These are phyloP conservation scores for Ascochyta rabiei DNA, from an alignment of 2,329 filamentous ascomycete species.

Conservation along the genomic window DNA sequence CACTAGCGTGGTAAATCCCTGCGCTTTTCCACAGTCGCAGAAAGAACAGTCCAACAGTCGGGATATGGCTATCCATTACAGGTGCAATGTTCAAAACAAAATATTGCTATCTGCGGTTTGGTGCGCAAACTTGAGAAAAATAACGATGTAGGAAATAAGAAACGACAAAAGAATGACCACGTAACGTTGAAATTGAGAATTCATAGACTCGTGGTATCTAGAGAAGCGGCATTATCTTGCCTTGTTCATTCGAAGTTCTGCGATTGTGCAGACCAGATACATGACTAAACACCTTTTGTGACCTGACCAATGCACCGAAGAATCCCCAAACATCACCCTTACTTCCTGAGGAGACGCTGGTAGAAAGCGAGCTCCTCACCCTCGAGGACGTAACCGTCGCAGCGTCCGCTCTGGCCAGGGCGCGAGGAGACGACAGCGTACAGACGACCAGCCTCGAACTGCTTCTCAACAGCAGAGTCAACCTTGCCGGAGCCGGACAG, in stretches of 20 bases:
- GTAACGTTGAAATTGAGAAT: conserved; percentile 43
- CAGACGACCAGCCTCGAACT: conserved; percentile 99
- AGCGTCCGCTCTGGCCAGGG: conserved; percentile 95
- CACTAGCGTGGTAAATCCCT: conserved; percentile 11
- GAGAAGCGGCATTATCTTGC: conserved; percentile 46
- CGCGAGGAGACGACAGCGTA: conserved; percentile 91
- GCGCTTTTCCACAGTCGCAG: conserved; percentile 1
- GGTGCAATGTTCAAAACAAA: background rate
- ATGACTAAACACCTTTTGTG: conserved; percentile 51
- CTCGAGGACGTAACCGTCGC: conserved; percentile 97
- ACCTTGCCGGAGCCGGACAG: conserved; percentile 88
- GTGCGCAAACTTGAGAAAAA: background rate
- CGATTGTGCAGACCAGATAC: conserved; percentile 50
- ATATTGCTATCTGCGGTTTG: background rate
- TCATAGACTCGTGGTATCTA: conserved; percentile 50
- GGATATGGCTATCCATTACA: too few species aligned
- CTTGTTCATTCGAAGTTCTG: conserved; percentile 46
- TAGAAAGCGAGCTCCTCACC: conserved; percentile 99
- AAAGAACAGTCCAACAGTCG: too few species aligned
- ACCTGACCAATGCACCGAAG: conserved; percentile 50
- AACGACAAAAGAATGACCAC: conserved; percentile 20
- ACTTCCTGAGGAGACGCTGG: conserved; percentile 99
- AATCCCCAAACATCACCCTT: conserved; percentile 56
- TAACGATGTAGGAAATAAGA: background rate
- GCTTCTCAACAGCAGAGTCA: conserved; percentile 89